Evolutionary conservation across 257 asterid genomes (phyloP).

Genomic region (Solanum rostratum): DNA sequence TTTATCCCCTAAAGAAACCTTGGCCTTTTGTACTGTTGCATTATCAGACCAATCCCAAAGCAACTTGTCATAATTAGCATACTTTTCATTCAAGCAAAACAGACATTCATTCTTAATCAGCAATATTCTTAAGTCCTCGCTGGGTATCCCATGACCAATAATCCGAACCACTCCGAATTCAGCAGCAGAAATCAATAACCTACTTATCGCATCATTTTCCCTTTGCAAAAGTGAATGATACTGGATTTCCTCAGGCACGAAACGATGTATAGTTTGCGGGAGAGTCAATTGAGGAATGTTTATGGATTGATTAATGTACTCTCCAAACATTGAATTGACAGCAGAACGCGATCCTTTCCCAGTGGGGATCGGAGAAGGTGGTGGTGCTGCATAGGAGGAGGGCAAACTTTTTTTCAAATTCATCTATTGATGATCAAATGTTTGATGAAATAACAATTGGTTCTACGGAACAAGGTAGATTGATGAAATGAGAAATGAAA

Average conservation of each 20-base stretch:
- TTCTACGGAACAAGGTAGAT: not conserved
- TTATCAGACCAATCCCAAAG: conserved; percentile 18
- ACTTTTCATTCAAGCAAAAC: conserved; percentile 20
- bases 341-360: conserved; percentile 17
- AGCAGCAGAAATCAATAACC: conserved; percentile 24
- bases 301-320: conserved; percentile 8
- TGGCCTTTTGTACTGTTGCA: conserved; percentile 14
- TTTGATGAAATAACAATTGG: no score
- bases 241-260: conserved; percentile 18
- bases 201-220: conserved; percentile 11
- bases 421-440: not conserved
- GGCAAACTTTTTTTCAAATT: not conserved
- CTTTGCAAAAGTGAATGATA: conserved; percentile 13
- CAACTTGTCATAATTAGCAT: conserved; percentile 35
- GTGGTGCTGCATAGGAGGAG: not conserved
- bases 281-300: conserved; percentile 38
- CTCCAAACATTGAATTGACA: not conserved
- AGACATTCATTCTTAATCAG: conserved; percentile 25
- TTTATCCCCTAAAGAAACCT: conserved; percentile 21
- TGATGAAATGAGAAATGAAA: not conserved
- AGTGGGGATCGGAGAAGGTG: conserved; percentile 20
- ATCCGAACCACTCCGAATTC: conserved; percentile 30
- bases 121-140: conserved; percentile 24
- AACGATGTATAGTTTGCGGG: conserved; percentile 14
- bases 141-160: conserved; percentile 31